Base-by-base conservation (phyloP, 139 green algal genomes). In the Edaphochlamys debaryana region DNA sequence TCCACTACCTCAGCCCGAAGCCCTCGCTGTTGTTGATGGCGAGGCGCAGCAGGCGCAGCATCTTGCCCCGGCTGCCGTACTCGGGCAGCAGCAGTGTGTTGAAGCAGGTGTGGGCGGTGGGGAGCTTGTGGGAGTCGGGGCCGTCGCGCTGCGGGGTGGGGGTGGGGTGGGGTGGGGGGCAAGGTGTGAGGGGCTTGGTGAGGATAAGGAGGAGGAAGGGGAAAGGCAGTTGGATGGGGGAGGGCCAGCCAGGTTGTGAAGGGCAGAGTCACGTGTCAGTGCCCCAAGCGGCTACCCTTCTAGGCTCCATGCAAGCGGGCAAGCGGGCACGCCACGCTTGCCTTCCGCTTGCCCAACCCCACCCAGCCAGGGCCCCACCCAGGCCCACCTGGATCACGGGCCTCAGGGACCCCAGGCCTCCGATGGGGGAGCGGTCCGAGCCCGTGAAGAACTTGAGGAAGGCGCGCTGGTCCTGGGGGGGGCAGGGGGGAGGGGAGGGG, bases 401-500 rank as follows among this genome's bases (percentile, higher is more conserved):
- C 66, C 94, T 91, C 68, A 98, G 88, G 70, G 94, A 95, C 87
- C 92, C 94, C 70, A 98, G 90, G 36, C 96, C 96, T 22, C 96
- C 96, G 54, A 98, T 97, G 48, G 96, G 96, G 1, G 94, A 85
- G 32, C 91, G 86, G 85, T 93, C 90, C 32, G 73, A 90, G 66
- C 96, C 96, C 29, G 95, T 98, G 91, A 98, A 98, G 87, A 98
- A 98, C 87, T 98, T 98, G 45, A 98, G 91, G 86, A 98, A 98
- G 41, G 89, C 80, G 58, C 91, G 89, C 76, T 93, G 91, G 86
- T 96, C 93, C 52, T 95, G 88, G 23, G 27, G 66, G 3, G 37
- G 22, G 11, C 37, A 34, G 11, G 60, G 3, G 60, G 60, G 52
- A 15, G 17, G 52, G 52, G 52, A 30, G 60, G 27, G 60, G 29